These are phyloP conservation scores for Vitis riparia DNA, from an alignment of 164 flowering plant genomes.

Conservation along the genomic window DNA sequence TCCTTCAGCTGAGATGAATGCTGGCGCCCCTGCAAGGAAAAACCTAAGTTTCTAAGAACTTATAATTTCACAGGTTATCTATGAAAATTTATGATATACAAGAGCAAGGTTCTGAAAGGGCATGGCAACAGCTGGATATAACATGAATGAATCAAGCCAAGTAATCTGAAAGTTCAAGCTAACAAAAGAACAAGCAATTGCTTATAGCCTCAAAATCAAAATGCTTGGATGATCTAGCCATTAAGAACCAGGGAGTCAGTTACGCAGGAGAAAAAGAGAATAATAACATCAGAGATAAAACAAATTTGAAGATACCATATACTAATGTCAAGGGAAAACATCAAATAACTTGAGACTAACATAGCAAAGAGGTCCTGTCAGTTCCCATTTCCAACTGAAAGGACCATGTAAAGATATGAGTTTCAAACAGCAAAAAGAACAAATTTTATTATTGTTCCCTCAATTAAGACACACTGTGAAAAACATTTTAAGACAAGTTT, in stretches of 20 bases:
- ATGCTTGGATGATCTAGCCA: too few relatives aligned
- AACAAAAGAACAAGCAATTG: background rate
- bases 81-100: background rate
- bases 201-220: too few relatives aligned
- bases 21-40: constrained; percentile 67
- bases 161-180: background rate
- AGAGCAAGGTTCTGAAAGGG: background rate
- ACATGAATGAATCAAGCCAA: background rate
- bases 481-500: too few relatives aligned
- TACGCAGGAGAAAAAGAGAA: too few relatives aligned
- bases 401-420: background rate
- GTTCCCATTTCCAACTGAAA: background rate
- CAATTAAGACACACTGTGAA: too few relatives aligned
- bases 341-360: too few relatives aligned
- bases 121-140: background rate
- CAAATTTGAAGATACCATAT: background rate
- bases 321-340: too few relatives aligned
- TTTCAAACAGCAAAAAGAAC: background rate
- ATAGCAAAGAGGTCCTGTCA: too few relatives aligned
- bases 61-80: background rate
- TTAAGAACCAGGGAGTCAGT: too few relatives aligned
- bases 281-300: background rate
- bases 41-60: background rate
- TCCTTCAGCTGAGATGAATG: constrained; percentile 52
- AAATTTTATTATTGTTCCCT: too few relatives aligned